phyloP scores from a whole-genome alignment of 1,284 basidiomycete genomes.

The Pseudozyma thailandica region DNA sequence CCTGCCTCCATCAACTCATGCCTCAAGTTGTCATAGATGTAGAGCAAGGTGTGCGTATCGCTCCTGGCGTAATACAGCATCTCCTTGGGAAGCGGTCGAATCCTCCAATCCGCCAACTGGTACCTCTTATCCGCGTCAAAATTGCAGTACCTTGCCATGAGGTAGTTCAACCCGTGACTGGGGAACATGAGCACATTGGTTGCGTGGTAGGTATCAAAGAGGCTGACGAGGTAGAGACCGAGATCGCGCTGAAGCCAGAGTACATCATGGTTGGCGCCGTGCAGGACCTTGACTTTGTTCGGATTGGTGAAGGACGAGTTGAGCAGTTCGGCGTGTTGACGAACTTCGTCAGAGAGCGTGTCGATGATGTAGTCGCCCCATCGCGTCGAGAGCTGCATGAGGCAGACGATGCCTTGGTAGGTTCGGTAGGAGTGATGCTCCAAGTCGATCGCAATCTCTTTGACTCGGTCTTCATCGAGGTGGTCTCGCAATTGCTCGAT shows the following conservation, averaged over 20 bases:
- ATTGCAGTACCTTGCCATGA: slow-evolving; percentile 89
- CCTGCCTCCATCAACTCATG: slow-evolving; percentile 76
- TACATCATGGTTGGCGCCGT: slow-evolving; percentile 93
- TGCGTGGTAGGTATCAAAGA: slow-evolving; percentile 97
- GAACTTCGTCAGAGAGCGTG: slow-evolving; percentile 74
- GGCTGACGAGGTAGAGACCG: slow-evolving; percentile 88
- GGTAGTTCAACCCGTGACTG: slow-evolving; percentile 81
- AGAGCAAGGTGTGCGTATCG: slow-evolving; percentile 93
- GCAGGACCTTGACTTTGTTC: slow-evolving; percentile 81
- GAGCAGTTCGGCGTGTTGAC: slow-evolving; percentile 77
- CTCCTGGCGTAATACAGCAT: slow-evolving; percentile 93
- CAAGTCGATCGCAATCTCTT: slow-evolving; percentile 90
- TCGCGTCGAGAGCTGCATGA: slow-evolving; percentile 85
- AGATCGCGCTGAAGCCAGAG: slow-evolving; percentile 97
- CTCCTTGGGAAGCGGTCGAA: slow-evolving; percentile 84
- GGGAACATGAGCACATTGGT: slow-evolving; percentile 79
- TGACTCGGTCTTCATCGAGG: slow-evolving; percentile 70
- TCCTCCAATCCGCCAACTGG: slow-evolving; percentile 96
- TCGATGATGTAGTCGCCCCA: slow-evolving; percentile 89
- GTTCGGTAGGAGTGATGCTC: slow-evolving; percentile 90
- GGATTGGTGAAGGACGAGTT: slow-evolving; percentile 82
- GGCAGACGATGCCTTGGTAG: slow-evolving; percentile 86
- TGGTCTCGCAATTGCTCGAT: slow-evolving; percentile 76
- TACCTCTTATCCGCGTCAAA: slow-evolving; percentile 95
- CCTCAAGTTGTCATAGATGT: slow-evolving; percentile 91